Evolutionary conservation across 1,284 basidiomycete species (phyloP).

Genomic region (Schizopora paradoxa): DNA sequence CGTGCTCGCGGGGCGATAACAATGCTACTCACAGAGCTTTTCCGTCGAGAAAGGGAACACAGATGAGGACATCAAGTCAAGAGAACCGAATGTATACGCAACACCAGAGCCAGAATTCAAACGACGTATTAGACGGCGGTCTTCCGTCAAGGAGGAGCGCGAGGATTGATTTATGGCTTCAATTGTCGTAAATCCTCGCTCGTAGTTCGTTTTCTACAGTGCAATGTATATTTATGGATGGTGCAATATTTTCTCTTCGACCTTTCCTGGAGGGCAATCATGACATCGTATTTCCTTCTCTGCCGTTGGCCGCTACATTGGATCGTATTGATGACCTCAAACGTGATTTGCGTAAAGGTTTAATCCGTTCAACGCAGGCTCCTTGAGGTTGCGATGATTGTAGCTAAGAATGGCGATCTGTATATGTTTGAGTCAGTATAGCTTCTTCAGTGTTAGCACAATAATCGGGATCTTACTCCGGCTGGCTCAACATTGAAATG

Average conservation of each 20-base stretch:
- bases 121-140: constrained; percentile 1
- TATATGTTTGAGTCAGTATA: neutral
- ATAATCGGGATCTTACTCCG: constrained; percentile 45
- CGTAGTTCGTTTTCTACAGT: too few species aligned
- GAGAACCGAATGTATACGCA: neutral
- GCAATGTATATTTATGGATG: neutral
- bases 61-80: constrained; percentile 1
- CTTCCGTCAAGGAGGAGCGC: neutral
- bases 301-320: neutral
- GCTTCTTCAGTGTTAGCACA: neutral
- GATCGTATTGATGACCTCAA: constrained; percentile 27
- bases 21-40: neutral
- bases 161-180: constrained; percentile 1
- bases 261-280: neutral
- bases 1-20: neutral
- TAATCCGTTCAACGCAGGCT: constrained; percentile 68
- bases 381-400: constrained; percentile 71
- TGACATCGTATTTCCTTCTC: too few species aligned
- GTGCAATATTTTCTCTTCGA: neutral
- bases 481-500: constrained; percentile 79
- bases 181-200: neutral
- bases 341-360: constrained; percentile 54
- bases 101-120: neutral
- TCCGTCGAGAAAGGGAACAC: constrained; percentile 1
- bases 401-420: constrained; percentile 70